Evolutionary conservation across 2,329 filamentous ascomycete species (phyloP), one percentile per base, ranked within the genome.

Genomic region (Teratosphaeria pseudoeucalypti): DNA sequence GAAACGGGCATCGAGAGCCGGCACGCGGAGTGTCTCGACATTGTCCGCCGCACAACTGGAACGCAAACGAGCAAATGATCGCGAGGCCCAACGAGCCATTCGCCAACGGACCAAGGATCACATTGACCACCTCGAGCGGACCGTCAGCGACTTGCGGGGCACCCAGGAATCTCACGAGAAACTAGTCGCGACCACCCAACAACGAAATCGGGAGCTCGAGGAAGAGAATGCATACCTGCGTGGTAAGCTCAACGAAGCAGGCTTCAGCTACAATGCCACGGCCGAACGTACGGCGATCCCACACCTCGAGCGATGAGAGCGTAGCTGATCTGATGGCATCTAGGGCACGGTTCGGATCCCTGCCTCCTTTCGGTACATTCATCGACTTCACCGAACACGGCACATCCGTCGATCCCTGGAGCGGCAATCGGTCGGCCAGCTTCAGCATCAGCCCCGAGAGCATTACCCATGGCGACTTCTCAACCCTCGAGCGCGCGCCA

Each of bases 11-110:
- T 81, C 81, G 54, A 76, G 81, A 68, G 79, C 80, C 39, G 81
- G 81, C 11, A 81, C 80, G 53, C 78, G 82, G 60, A 83, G 80
- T 68, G 82, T 84, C 52, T 79, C 79, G 43, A 81, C 80, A 10
- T 73, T 84, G 58, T 82, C 81, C 16, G 77, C 79, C 34, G 81
- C 82, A 60, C 82, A 84, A 66, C 73, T 84, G 55, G 82, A 84
- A 65, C 74, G 82, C 56, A 84, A 84, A 69, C 76, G 82, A 61
- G 82, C 82, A 62, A 84, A 84, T 69, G 82, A 84, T 68, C 76
- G 82, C 62, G 82, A 84, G 70, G 81, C 82, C 58, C 82, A 84
- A 67, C 76, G 81, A 64, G 81, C 81, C 55, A 84, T 83, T 64
- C 79, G 82, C 34, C 80, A 82, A 67, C 73, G 82, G 61, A 84